Base-by-base conservation (phyloP, 768 basidiomycete genomes). In the Pleurotus cornucopiae region DNA sequence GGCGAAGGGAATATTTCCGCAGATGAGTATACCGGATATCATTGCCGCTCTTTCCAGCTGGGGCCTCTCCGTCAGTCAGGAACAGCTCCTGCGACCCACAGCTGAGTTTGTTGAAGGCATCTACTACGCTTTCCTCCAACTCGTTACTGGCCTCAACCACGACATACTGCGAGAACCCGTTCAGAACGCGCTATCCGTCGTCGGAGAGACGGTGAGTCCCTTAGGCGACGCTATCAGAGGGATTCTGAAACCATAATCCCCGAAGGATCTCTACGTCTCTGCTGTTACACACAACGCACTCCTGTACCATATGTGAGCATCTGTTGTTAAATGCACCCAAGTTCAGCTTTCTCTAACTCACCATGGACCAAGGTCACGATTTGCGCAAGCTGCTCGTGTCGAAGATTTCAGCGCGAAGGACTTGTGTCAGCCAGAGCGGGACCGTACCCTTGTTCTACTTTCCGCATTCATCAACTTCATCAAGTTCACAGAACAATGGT, bases 391-490 rank as follows among this genome's bases (percentile, higher is more conserved):
- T 0, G 88, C 91, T 4, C 77, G 85, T 62, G 82, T 91, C 39
- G 81, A 86, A 54, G 85, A 89, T 66, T 94, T 96, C 67, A 85
- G 78, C 59, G 74, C 89, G 53, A 82, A 76, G 60, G 94, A 97
- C 61, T 68, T 96, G 14, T 76, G 77, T 55, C 77, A 75, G 46
- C 94, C 94, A 1, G 87, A 91, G 6, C 73, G 83, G 23, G 81
- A 86, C 41, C 85, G 94, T 25, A 90, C 92, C 0, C 78, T 87
- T 25, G 76, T 81, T 52, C 75, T 89, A 40, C 80, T 97, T 60
- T 91, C 91, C 37, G 92, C 89, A 2, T 89, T 96, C 62, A 91
- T 95, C 75, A 97, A 97, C 71, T 92, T 95, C 67, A 83, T 93
- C 69, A 92, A 91, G 69, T 96, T 94, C 68, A 86, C 85, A 12